A percentile compares a stretch with the other conserved stretches of the same genome.
Evolutionary conservation across 2,329 filamentous ascomycete species (phyloP).

Genomic region (Monosporascus cannonballus): DNA sequence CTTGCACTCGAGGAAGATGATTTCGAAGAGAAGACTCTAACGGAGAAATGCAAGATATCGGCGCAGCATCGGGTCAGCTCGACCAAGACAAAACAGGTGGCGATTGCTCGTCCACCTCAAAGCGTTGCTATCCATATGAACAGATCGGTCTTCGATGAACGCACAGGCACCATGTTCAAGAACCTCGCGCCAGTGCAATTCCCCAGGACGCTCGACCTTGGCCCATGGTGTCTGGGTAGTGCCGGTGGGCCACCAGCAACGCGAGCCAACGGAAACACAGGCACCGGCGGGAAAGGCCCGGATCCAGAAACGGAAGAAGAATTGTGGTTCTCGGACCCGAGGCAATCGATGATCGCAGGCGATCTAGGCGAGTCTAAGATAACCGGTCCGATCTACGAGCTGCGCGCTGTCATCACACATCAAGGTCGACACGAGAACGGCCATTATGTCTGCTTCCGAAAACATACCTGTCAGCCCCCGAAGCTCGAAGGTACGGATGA

Average conservation of each 20-base stretch:
- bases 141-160: conserved; percentile 82
- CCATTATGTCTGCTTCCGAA: conserved; percentile 88
- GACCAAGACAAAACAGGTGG: conserved; percentile 85
- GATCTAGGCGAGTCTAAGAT: conserved; percentile 43
- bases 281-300: conserved; percentile 19
- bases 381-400: conserved; percentile 60
- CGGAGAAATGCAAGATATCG: conserved; percentile 58
- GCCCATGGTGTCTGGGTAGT: conserved; percentile 77
- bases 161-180: conserved; percentile 72
- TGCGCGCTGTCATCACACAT: conserved; percentile 82
- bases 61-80: conserved; percentile 64
- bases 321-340: conserved; percentile 64
- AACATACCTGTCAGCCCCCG: conserved; percentile 42
- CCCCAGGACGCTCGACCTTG: conserved; percentile 66
- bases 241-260: conserved; percentile 20
- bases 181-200: conserved; percentile 77
- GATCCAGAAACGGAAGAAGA: conserved; percentile 39
- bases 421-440: conserved; percentile 90
- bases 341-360: conserved; percentile 66
- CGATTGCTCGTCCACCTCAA: conserved; percentile 74
- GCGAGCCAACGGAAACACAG: conserved; percentile 6
- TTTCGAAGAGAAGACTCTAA: conserved; percentile 64
- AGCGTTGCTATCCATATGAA: conserved; percentile 85
- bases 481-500: conserved; percentile 2
- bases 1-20: conserved; percentile 71